Base-by-base conservation (phyloP, 2,329 filamentous ascomycete genomes). In the Alternaria incomplexa region DNA sequence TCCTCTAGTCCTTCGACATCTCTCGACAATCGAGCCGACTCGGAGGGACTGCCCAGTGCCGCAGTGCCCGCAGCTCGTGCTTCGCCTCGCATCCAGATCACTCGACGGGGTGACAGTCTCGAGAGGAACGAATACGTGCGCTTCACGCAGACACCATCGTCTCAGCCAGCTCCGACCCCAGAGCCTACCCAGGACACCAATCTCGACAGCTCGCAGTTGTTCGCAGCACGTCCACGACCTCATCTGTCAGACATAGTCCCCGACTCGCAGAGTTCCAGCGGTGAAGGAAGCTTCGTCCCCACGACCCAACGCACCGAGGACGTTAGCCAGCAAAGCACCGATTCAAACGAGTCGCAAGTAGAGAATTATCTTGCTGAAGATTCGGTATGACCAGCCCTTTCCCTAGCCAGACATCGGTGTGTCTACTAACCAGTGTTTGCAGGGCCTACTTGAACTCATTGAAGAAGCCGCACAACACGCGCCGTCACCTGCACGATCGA, bases 231-330 rank as follows among this genome's bases (percentile, higher is more conserved):
- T 11, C 22, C 68, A 36, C 40, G 53, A 11, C 54, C 52, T 7
- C 53, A 44, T 23, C 61, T 61, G 9, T 65, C 69, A 8, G 69
- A 72, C 23, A 56, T 78, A 8, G 69, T 79, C 3, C 69, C 62
- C 30, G 74, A 77, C 28, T 77, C 76, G 4, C 73, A 78, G 53
- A 71, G 64, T 53, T 72, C 69, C 11, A 63, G 46, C 4, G 66
- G 67, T 9, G 69, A 69, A 32, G 64, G 50, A 6, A 77, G 67
- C 62, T 77, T 73, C 48, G 51, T 72, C 12, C 64, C 69, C 0
- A 56, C 68, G 0, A 75, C 73, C n/a, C 75, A 77, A 45, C 60
- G 52, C 4, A 65, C 58, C 1, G 70, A 64, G 7, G 52, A 55
- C 5, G 63, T 61, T 3, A 66, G 50, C 6, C 64, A 61, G 46